A percentile compares a stretch with the other conserved stretches of the same genome.
phyloP scores from a whole-genome alignment of 1,284 basidiomycete species.

The Ceratobasidium sp. region DNA sequence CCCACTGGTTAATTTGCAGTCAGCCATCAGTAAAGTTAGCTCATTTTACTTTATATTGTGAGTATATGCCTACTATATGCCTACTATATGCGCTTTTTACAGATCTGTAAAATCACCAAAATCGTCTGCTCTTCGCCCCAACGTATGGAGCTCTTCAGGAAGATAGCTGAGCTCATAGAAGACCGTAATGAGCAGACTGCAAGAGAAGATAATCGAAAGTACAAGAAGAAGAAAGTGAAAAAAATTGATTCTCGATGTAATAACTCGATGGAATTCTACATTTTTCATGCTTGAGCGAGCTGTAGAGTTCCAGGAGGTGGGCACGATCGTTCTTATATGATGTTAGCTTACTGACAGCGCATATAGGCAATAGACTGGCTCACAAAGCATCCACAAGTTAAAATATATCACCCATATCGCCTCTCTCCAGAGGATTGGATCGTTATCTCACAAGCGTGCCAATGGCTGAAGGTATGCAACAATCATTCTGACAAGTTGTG shows the following conservation, averaged over 20 bases:
- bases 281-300: conserved; percentile 39
- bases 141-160: conserved; percentile 12
- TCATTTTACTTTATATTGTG: no score
- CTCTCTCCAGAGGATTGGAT: conserved; percentile 8
- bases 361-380: not conserved
- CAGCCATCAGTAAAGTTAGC: conserved; percentile 10
- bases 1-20: not conserved
- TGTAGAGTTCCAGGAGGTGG: not conserved
- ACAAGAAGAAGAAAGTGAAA: not conserved
- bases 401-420: not conserved
- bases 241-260: conserved; percentile 20
- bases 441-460: not conserved
- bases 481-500: no score
- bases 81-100: not conserved
- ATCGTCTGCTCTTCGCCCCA: conserved; percentile 20
- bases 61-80: not conserved
- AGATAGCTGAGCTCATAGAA: not conserved
- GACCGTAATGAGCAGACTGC: not conserved
- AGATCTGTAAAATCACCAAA: conserved; percentile 23
- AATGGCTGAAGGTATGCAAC: conserved; percentile 27
- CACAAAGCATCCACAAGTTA: not conserved
- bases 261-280: conserved; percentile 30
- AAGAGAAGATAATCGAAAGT: not conserved
- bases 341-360: not conserved
- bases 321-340: not conserved